phyloP scores from a whole-genome alignment of 257 asterid genomes.

The Sherardia arvensis region DNA sequence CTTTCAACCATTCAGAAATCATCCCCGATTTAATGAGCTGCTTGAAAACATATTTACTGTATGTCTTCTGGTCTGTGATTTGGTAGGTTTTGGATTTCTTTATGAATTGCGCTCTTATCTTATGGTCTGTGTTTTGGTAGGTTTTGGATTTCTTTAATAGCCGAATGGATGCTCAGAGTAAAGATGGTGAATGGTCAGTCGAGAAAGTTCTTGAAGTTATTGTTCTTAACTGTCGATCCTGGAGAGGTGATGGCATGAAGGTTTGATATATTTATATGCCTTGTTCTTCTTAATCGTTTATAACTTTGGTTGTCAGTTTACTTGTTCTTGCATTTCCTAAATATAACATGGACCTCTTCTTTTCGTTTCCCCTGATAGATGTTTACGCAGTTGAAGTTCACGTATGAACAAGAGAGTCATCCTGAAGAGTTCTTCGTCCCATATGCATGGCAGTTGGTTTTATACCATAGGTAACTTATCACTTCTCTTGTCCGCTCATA shows the following conservation, averaged over 20 bases:
- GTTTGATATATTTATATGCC: slow-evolving; percentile 30
- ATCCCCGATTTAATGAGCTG: slow-evolving; percentile 87
- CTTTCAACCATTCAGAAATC: slow-evolving; percentile 83
- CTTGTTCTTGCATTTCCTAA: background rate
- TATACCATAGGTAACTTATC: slow-evolving; percentile 49
- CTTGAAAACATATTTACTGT: slow-evolving; percentile 80
- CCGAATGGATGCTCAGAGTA: slow-evolving; percentile 67
- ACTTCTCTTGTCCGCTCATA: background rate
- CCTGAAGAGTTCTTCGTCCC: slow-evolving; percentile 96
- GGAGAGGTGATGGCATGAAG: slow-evolving; percentile 99
- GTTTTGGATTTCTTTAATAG: slow-evolving; percentile 84
- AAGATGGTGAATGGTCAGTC: slow-evolving; percentile 86
- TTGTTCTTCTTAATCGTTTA: background rate
- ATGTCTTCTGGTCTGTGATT: no score
- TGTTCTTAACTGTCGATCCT: slow-evolving; percentile 62
- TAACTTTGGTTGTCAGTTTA: background rate
- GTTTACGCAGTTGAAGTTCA: slow-evolving; percentile 68
- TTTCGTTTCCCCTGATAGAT: slow-evolving; percentile 31
- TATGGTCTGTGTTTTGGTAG: slow-evolving; percentile 20
- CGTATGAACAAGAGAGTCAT: slow-evolving; percentile 93
- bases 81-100: background rate
- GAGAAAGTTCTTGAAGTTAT: slow-evolving; percentile 86
- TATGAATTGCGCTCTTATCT: background rate
- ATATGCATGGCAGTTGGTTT: slow-evolving; percentile 79
- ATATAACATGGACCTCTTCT: slow-evolving; percentile 6